Conservation (phyloP, 768 basidiomycete species). For the Mycena albidolilacea region DNA sequence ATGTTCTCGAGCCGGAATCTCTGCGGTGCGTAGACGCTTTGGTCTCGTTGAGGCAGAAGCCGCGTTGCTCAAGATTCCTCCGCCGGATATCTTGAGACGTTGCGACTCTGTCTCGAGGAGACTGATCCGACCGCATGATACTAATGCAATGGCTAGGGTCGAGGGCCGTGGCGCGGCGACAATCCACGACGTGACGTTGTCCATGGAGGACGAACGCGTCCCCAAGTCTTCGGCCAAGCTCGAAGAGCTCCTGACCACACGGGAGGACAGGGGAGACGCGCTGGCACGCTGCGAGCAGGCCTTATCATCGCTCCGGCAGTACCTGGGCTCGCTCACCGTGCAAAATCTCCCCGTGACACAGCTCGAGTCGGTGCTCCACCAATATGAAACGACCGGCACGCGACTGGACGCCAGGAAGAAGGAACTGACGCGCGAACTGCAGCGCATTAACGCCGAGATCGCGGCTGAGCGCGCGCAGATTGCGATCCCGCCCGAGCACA, state of each 20-base stretch:
- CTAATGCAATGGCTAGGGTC: slow-evolving; percentile 48
- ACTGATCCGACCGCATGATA: neutral
- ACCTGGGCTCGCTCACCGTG: slow-evolving; percentile 46
- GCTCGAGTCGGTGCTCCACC: slow-evolving; percentile 48
- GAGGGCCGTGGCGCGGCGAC: slow-evolving; percentile 62
- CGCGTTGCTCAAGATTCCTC: too few relatives aligned
- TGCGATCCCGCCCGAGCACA: slow-evolving; percentile 36
- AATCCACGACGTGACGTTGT: slow-evolving; percentile 59
- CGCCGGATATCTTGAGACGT: too few relatives aligned
- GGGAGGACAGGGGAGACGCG: slow-evolving; percentile 43
- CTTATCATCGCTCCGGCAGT: too few relatives aligned
- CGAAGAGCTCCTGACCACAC: slow-evolving; percentile 44
- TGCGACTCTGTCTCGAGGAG: too few relatives aligned
- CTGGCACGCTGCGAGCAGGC: slow-evolving; percentile 44
- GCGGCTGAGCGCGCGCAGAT: slow-evolving; percentile 43
- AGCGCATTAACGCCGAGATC: slow-evolving; percentile 44
- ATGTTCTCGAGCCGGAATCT: slow-evolving; percentile 54
- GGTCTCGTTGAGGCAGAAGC: neutral
- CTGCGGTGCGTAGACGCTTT: slow-evolving; percentile 49
- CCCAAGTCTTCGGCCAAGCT: slow-evolving; percentile 47
- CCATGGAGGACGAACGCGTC: neutral
- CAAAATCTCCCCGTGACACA: slow-evolving; percentile 49
- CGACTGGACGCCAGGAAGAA: slow-evolving; percentile 51
- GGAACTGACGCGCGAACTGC: slow-evolving; percentile 48
- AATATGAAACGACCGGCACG: slow-evolving; percentile 51